A percentile compares a stretch with the other conserved stretches of the same genome.
Evolutionary conservation across 768 basidiomycete species (phyloP).

Genomic region (Phlebiopsis gigantea): DNA sequence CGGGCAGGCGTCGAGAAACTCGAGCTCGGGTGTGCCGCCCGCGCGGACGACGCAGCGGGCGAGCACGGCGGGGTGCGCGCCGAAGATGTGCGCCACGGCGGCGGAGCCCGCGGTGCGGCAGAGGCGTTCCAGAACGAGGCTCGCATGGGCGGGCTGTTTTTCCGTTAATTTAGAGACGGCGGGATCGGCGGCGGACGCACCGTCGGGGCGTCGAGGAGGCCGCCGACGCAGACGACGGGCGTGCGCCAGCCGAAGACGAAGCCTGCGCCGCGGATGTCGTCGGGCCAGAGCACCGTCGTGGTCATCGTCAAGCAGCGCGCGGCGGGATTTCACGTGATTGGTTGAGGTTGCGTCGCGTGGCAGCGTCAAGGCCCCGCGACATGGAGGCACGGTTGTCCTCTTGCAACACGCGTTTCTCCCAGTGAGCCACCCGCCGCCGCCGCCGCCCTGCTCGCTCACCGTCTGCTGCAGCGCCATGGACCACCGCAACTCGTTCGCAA

Average conservation of each 20-base stretch:
- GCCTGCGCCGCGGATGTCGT: conserved; percentile 37
- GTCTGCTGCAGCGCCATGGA: background rate
- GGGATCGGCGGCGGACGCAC: conserved; percentile 25
- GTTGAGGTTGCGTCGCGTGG: conserved; percentile 4
- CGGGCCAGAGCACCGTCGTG: conserved; percentile 44
- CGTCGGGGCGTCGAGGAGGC: conserved; percentile 33
- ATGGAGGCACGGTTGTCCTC: background rate
- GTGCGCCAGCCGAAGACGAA: conserved; percentile 56
- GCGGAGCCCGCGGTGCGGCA: background rate
- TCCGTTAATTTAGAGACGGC: background rate
- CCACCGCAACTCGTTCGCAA: background rate
- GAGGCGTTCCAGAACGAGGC: background rate
- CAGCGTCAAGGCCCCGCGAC: background rate
- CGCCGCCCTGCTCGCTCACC: background rate
- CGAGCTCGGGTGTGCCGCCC: conserved; percentile 23
- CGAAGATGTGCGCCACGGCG: background rate
- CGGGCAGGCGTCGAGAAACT: conserved; percentile 24
- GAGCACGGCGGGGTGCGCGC: conserved; percentile 25
- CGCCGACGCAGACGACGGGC: conserved; percentile 47
- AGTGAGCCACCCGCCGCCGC: background rate
- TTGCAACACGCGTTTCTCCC: background rate
- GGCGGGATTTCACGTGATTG: conserved; percentile 4
- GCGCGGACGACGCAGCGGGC: conserved; percentile 21
- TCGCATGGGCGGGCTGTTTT: conserved; percentile 10
- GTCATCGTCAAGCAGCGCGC: background rate